Evolutionary conservation across 306 rosid genomes (phyloP).

Genomic region (Cucurbita argyrosperma): DNA sequence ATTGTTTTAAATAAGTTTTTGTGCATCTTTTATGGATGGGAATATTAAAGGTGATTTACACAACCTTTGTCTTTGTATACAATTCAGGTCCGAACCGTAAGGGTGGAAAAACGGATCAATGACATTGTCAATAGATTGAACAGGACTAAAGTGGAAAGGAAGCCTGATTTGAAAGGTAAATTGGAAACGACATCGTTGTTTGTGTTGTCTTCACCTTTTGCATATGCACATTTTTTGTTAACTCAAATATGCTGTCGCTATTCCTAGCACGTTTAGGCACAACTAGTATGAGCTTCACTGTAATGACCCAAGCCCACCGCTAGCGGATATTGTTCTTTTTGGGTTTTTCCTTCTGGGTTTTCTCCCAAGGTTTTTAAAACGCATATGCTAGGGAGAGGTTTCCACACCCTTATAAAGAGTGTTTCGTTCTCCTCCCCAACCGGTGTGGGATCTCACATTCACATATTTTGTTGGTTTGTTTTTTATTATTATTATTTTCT

Average conservation of each 20-base stretch:
- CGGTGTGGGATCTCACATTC: too few relatives aligned
- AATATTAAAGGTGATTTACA: conserved; percentile 5
- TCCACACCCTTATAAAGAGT: too few relatives aligned
- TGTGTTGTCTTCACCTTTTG: not conserved
- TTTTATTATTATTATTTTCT: not conserved
- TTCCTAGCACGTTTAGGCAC: not conserved
- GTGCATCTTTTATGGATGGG: not conserved
- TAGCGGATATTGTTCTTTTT: too few relatives aligned
- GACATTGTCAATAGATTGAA: conserved; percentile 82
- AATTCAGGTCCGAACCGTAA: conserved; percentile 68
- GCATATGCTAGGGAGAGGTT: too few relatives aligned
- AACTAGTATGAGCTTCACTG: not conserved
- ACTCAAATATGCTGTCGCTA: not conserved
- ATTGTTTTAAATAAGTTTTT: not conserved
- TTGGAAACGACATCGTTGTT: conserved; percentile 7
- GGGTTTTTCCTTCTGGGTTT: too few relatives aligned
- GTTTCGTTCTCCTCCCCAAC: too few relatives aligned
- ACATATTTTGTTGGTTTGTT: not conserved
- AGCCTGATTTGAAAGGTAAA: conserved; percentile 86
- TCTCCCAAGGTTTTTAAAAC: too few relatives aligned
- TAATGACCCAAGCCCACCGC: too few relatives aligned
- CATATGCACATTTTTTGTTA: not conserved
- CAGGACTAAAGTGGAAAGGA: conserved; percentile 83
- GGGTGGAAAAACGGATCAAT: conserved; percentile 85
- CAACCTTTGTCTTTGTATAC: conserved; percentile 9